These are phyloP conservation scores for Debaryomyces robertsiae DNA, from an alignment of 1,139 yeast genomes.

Conservation along the genomic window DNA sequence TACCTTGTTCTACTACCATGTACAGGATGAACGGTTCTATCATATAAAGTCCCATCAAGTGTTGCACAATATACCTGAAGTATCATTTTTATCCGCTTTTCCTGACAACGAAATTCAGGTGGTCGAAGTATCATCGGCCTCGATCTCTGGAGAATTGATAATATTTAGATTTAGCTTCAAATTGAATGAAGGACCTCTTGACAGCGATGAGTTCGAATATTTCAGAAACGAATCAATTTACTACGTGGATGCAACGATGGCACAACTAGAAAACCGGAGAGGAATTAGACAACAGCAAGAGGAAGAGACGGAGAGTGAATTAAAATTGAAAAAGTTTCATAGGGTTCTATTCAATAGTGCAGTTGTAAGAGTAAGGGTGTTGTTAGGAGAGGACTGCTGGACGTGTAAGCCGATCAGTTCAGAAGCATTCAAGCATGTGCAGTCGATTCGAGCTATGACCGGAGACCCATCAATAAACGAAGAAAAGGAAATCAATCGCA, in stretches of 20 bases:
- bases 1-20: conserved; percentile 41
- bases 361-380: conserved; percentile 27
- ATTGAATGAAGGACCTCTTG: conserved; percentile 32
- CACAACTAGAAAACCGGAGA: conserved; percentile 25
- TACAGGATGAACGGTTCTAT: conserved; percentile 30
- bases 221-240: conserved; percentile 19
- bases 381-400: conserved; percentile 59
- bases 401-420: conserved; percentile 45
- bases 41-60: conserved; percentile 45
- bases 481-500: conserved; percentile 23
- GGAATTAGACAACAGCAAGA: conserved; percentile 10
- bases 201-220: conserved; percentile 20
- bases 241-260: conserved; percentile 35
- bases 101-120: conserved; percentile 21
- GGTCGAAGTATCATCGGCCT: conserved; percentile 39
- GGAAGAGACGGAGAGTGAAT: conserved; percentile 4
- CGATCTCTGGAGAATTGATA: conserved; percentile 53
- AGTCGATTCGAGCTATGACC: conserved; percentile 47
- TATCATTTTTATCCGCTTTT: conserved; percentile 39
- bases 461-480: conserved; percentile 47
- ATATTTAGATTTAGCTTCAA: conserved; percentile 38
- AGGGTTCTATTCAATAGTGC: conserved; percentile 30
- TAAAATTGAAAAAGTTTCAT: conserved; percentile 20
- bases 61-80: conserved; percentile 62
- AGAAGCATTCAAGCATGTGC: conserved; percentile 50